phyloP scores from a whole-genome alignment of 2,329 filamentous ascomycete species.

The Nannizziopsis barbatae region DNA sequence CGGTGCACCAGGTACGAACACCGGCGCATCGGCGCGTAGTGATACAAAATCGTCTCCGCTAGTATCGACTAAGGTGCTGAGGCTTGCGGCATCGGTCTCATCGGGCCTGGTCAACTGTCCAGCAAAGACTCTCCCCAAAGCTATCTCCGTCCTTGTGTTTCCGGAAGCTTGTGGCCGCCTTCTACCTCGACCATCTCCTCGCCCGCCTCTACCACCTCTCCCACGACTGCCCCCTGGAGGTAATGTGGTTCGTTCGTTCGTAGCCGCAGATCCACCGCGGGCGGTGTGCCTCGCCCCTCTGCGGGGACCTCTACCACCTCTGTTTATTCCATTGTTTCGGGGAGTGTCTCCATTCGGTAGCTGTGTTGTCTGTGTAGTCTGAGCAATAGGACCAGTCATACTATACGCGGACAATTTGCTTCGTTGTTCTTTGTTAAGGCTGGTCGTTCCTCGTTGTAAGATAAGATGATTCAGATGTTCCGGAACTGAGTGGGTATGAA shows the following conservation, averaged over 20 bases:
- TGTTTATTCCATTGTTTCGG: neutral
- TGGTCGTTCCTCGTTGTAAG: neutral
- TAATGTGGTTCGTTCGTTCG: neutral
- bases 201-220: neutral
- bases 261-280: neutral
- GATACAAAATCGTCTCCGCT: neutral
- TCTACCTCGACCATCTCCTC: slow-evolving; percentile 2
- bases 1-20: slow-evolving; percentile 30
- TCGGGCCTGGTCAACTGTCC: slow-evolving; percentile 12
- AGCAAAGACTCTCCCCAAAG: slow-evolving; percentile 7
- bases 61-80: neutral
- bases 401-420: neutral
- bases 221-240: neutral
- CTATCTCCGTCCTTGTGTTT: neutral
- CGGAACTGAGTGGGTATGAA: neutral
- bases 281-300: neutral
- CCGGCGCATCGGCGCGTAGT: slow-evolving; percentile 32
- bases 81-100: neutral
- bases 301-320: slow-evolving; percentile 1
- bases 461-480: neutral
- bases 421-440: neutral
- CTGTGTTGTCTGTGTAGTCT: neutral
- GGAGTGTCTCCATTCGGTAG: neutral
- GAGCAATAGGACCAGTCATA: slow-evolving; percentile 1
- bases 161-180: neutral